A percentile compares a stretch with the other conserved stretches of the same genome.
These are phyloP conservation scores for Leccinum boreale DNA, from an alignment of 768 basidiomycete species.

Conservation along the genomic window DNA sequence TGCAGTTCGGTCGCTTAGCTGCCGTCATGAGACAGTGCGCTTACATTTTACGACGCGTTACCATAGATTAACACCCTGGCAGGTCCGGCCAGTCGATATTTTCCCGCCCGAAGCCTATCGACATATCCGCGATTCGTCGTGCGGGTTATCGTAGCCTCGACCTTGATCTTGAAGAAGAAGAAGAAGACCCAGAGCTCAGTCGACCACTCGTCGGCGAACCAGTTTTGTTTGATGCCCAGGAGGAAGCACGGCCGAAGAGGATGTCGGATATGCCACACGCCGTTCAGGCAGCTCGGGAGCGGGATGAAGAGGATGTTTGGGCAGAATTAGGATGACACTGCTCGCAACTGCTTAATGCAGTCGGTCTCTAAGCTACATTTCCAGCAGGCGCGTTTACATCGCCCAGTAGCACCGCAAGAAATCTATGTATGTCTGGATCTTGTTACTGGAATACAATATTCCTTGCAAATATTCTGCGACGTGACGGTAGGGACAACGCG, in stretches of 20 bases:
- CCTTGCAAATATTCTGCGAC: too few relatives aligned
- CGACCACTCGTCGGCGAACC: conserved; percentile 58
- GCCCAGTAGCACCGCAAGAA: too few relatives aligned
- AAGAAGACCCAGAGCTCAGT: conserved; percentile 51
- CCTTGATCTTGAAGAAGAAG: conserved; percentile 66
- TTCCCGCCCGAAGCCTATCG: conserved; percentile 81
- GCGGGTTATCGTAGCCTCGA: conserved; percentile 63
- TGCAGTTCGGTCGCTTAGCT: conserved; percentile 90
- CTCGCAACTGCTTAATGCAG: neutral
- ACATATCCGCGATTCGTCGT: conserved; percentile 67
- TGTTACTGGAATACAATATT: too few relatives aligned
- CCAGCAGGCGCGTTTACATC: too few relatives aligned
- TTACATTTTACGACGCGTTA: conserved; percentile 4
- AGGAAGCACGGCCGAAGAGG: conserved; percentile 26
- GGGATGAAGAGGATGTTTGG: conserved; percentile 71
- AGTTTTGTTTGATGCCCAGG: conserved; percentile 61
- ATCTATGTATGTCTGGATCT: too few relatives aligned
- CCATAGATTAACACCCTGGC: conserved; percentile 7
- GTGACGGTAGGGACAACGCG: too few relatives aligned
- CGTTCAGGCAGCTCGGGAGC: conserved; percentile 48
- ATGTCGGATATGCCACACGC: conserved; percentile 61
- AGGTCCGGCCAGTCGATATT: conserved; percentile 91
- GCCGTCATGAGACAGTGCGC: conserved; percentile 46
- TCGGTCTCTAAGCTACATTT: too few relatives aligned
- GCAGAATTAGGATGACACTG: conserved; percentile 50